Evolutionary conservation across 139 green algal species (phyloP), one percentile per base, ranked within the genome.

Genomic region (Prasinococcaceae sp.): DNA sequence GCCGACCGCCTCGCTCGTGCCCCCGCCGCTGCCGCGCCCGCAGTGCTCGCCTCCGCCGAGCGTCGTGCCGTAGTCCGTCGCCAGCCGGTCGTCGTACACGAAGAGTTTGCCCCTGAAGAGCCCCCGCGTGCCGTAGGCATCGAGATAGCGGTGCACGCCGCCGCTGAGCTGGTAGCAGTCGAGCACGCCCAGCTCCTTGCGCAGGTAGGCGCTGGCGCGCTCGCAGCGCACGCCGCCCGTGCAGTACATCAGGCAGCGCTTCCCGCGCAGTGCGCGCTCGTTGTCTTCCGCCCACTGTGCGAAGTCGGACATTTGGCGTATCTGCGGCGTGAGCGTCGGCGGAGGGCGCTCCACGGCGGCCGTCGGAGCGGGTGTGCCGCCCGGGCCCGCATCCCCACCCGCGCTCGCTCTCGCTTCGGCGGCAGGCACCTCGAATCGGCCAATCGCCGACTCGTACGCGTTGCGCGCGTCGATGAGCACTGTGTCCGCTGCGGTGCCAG

Each of bases 151-250:
- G 50, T 84, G 64, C 24, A 92, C 86, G 37, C 82, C 82, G n/a
- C 80, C 80, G 6, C 40, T 53, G 10, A 73, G 64, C 60, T 70
- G 61, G 28, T 28, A 10, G 17, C 16, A 42, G 37, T 86, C 50
- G 4, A 55, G 25, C 26, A 86, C 88, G 20, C 45, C 65, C 2
- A 38, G 12, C 0, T 79, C 82, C 51, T 77, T 79, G 26, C 57
- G 55, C 42, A 92, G 32, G 54, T 80, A 84, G 0, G 81, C 79
- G 9, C 60, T 79, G 0, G 82, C 79, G 8, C 75, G 52, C 76
- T 92, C 82, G 61, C 82, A 92, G 5, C 82, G 61, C 51, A 90
- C 80, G 24, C 81, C 81, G 2, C 82, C 82, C 3, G 81, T 90
- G 70, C 82, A 92, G 68, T 84, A 88, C 82, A 87, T 92, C 16